These are phyloP conservation scores for Exophiala phaeomuriformis DNA, from an alignment of 2,329 filamentous ascomycete genomes.

Conservation along the genomic window DNA sequence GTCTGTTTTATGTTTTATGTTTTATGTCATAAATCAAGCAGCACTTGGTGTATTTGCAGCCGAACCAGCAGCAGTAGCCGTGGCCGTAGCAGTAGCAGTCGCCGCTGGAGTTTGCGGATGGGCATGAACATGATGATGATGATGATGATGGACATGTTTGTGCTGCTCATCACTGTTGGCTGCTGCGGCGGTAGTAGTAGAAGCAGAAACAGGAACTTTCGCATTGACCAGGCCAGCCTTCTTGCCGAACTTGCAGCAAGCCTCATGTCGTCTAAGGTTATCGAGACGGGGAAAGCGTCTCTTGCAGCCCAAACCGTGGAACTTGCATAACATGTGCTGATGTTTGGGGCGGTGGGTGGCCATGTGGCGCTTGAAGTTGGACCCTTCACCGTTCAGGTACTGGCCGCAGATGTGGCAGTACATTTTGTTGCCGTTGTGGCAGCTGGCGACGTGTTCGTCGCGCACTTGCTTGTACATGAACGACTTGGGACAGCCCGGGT, in stretches of 20 bases:
- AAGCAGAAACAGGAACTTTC: not conserved
- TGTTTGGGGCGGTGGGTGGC: slow-evolving; percentile 26
- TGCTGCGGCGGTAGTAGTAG: too few relatives aligned
- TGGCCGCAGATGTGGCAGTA: slow-evolving; percentile 26
- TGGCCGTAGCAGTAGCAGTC: too few relatives aligned
- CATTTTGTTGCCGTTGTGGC: slow-evolving; percentile 24
- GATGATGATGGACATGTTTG: not conserved
- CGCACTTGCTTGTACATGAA: slow-evolving; percentile 29
- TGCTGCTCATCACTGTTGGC: not conserved
- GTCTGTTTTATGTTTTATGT: too few relatives aligned
- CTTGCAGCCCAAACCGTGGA: slow-evolving; percentile 25
- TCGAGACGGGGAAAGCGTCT: slow-evolving; percentile 25
- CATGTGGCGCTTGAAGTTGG: slow-evolving; percentile 27
- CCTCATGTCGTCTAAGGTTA: slow-evolving; percentile 25
- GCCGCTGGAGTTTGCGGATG: too few relatives aligned
- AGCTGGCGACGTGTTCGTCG: slow-evolving; percentile 24
- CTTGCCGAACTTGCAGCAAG: slow-evolving; percentile 28
- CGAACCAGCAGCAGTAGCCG: too few relatives aligned
- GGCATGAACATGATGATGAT: slow-evolving; percentile 1
- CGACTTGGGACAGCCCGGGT: slow-evolving; percentile 25
- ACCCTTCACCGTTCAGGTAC: slow-evolving; percentile 26
- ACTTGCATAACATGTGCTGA: slow-evolving; percentile 27
- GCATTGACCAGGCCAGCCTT: slow-evolving; percentile 11
- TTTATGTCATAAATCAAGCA: too few relatives aligned
- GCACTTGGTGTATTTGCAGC: too few relatives aligned